Conservation (phyloP, 805 yeast genomes). For the Hanseniaspora vineae region DNA sequence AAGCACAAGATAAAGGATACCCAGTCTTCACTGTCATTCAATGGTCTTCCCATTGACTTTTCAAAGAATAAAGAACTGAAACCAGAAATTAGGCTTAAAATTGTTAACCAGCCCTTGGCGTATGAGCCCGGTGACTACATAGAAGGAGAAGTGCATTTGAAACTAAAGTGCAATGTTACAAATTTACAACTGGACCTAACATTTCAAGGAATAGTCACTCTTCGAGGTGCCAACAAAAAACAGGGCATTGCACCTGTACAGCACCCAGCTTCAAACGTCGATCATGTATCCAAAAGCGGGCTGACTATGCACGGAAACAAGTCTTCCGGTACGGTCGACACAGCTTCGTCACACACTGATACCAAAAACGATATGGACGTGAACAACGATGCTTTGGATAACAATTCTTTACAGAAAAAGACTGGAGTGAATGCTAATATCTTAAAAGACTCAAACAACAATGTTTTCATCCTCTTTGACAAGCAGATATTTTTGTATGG, state of each 20-base stretch:
- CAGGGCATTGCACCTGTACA: not conserved
- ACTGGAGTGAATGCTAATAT: too few species aligned
- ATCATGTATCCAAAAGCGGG: too few species aligned
- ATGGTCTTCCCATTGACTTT: not conserved
- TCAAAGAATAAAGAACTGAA: not conserved
- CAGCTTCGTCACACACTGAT: too few species aligned
- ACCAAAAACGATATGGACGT: too few species aligned
- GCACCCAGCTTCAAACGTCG: too few species aligned
- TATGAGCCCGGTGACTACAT: conserved; percentile 76
- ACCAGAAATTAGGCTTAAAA: not conserved
- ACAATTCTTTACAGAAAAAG: too few species aligned
- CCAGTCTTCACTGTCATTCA: too few species aligned
- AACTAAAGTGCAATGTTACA: conserved; percentile 40
- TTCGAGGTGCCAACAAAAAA: not conserved
- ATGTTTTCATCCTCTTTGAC: not conserved
- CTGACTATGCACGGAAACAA: too few species aligned
- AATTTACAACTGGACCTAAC: conserved; percentile 24
- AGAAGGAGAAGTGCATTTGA: conserved; percentile 47
- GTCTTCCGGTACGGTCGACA: too few species aligned
- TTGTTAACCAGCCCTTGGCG: conserved; percentile 44
- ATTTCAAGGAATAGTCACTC: not conserved
- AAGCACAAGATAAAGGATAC: too few species aligned
- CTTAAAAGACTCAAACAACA: not conserved
- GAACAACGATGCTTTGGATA: too few species aligned
- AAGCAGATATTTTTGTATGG: not conserved